Evolutionary conservation across 2,329 filamentous ascomycete species (phyloP), one percentile per base, ranked within the genome.

Genomic region (Raffaelea ambrosiae): DNA sequence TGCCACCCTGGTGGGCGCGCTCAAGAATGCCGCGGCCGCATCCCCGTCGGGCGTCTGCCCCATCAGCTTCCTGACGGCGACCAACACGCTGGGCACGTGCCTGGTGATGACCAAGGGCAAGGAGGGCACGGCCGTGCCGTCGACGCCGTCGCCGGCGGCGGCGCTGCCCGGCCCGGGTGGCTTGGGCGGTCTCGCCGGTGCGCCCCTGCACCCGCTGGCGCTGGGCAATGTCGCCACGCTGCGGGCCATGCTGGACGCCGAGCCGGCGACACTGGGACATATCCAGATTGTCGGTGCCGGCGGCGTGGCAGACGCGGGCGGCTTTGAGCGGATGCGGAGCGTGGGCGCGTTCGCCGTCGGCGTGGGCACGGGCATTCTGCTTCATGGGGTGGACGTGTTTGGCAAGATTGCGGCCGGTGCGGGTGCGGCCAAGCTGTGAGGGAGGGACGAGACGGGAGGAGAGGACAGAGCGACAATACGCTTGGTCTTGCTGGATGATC

Each of bases 141-240:
- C 54, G 21, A 13, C 22, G 16, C 8, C 22, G 23, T 31, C 19
- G 3, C 61, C 68, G 0, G 65, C 66, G 3, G 62, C 83, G 2
- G 67, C 68, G 8, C 76, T 81, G 2, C 76, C 75, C 0, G 71
- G 68, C 3, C 65, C 61, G 0, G n/a, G n/a, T n/a, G 83, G 84
- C 0, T 69, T 86, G 3, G 86, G 86, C 0, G 86, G 86, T 0
- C 70, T 90, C 65, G 86, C 83, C 0, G 86, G 86, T 0, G 73
- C 83, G 11, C 75, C 84, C 18, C 64, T 91, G 40, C 86, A 90
- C 63, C 81, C 84, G 0, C 66, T 91, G 1, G 82, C 85, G 0
- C 63, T 91, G 26, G 86, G 86, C 0, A 91, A 90, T 56, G 86
- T 90, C 29, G 70, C 69, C n/a, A 82, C 77, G 1, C 71, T 91